Percentiles rank a stretch among this genome's conserved stretches.
Evolutionary conservation across 2,329 filamentous ascomycete genomes (phyloP).

Genomic region (Rhynchosporium graminicola): DNA sequence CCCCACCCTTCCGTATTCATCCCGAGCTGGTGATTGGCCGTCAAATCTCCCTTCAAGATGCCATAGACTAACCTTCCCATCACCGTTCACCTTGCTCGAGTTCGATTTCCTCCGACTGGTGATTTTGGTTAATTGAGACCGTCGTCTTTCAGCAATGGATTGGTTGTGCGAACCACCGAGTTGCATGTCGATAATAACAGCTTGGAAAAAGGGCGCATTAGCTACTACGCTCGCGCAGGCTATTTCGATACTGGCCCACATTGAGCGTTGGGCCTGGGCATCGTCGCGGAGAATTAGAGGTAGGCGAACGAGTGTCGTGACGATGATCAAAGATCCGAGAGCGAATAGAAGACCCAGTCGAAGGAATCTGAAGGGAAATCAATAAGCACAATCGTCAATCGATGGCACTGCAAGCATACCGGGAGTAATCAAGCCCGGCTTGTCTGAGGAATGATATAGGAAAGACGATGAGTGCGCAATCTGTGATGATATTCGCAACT

Average conservation of each 20-base stretch:
- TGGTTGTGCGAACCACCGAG: conserved; percentile 12
- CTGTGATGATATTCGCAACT: conserved; percentile 8
- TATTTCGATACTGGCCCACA: conserved; percentile 19
- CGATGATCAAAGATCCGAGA: conserved; percentile 15
- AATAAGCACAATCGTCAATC: neutral
- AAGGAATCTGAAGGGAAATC: neutral
- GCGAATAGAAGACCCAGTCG: conserved; percentile 14
- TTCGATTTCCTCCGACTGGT: conserved; percentile 5
- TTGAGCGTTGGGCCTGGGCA: conserved; percentile 9
- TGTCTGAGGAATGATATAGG: conserved; percentile 15
- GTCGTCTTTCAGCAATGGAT: conserved; percentile 4
- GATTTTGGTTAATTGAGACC: neutral
- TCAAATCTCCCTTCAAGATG: conserved; percentile 10
- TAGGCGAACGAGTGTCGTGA: conserved; percentile 15
- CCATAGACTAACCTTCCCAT: conserved; percentile 8
- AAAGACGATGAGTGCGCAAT: conserved; percentile 13
- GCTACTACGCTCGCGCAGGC: conserved; percentile 12
- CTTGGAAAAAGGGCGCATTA: conserved; percentile 17
- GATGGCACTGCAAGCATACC: neutral
- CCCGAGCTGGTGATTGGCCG: neutral
- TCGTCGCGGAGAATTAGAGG: conserved; percentile 17
- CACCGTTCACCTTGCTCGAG: conserved; percentile 8
- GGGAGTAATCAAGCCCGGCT: conserved; percentile 4
- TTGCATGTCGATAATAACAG: conserved; percentile 13
- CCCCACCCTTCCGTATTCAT: neutral